Evolutionary conservation across 345 rosid genomes (phyloP).

Genomic region (Excoecaria cochinchinensis): DNA sequence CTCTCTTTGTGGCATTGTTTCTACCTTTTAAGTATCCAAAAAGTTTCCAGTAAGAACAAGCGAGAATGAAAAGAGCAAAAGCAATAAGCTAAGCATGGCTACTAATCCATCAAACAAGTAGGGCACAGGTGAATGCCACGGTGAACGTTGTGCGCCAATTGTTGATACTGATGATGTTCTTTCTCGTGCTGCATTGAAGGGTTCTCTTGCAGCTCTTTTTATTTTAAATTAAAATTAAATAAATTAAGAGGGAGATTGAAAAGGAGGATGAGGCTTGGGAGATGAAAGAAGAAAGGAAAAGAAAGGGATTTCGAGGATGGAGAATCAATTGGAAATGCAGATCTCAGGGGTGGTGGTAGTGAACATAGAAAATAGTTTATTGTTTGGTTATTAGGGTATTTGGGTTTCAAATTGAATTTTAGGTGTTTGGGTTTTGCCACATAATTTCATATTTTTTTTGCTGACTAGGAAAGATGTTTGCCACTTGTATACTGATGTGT

Average conservation of each 20-base stretch:
- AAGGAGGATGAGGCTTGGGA: neutral
- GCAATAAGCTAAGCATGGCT: slow-evolving; percentile 90
- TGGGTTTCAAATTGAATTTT: too few relatives aligned
- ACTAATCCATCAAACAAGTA: slow-evolving; percentile 92
- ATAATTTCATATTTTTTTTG: too few relatives aligned
- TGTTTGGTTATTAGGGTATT: too few relatives aligned
- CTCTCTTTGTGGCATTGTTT: slow-evolving; percentile 38
- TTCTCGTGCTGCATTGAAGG: slow-evolving; percentile 31
- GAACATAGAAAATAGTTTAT: too few relatives aligned
- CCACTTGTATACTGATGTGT: too few relatives aligned
- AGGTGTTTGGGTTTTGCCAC: too few relatives aligned
- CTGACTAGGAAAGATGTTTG: too few relatives aligned
- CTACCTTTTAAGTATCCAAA: slow-evolving; percentile 61
- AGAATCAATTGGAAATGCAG: too few relatives aligned
- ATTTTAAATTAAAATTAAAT: neutral
- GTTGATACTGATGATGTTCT: slow-evolving; percentile 15
- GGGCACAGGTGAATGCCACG: slow-evolving; percentile 96
- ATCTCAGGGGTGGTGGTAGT: too few relatives aligned
- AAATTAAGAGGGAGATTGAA: neutral
- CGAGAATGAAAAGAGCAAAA: slow-evolving; percentile 82
- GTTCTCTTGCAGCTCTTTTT: slow-evolving; percentile 48
- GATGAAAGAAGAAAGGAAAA: neutral
- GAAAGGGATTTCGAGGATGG: too few relatives aligned
- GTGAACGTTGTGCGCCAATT: slow-evolving; percentile 41
- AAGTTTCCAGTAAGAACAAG: slow-evolving; percentile 90